Evolutionary conservation across 2,329 filamentous ascomycete species (phyloP).

Genomic region (Ambrosiella beaveri): DNA sequence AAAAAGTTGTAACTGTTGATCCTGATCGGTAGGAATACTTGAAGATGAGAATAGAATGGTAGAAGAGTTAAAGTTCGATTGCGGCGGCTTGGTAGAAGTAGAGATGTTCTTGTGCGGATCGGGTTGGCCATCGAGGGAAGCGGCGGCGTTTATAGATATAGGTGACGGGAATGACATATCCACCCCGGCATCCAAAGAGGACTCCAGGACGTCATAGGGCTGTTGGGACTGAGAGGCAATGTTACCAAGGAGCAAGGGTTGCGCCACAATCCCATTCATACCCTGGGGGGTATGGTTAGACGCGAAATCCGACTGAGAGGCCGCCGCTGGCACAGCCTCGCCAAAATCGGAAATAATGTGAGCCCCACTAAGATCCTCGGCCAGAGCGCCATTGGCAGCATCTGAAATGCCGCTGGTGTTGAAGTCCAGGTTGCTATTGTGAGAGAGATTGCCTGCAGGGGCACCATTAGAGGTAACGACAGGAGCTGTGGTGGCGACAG

Average conservation of each 20-base stretch:
- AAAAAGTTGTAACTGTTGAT: neutral
- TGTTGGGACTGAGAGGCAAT: neutral
- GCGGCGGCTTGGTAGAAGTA: slow-evolving; percentile 3
- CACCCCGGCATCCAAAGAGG: slow-evolving; percentile 2
- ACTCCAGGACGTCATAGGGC: slow-evolving; percentile 9
- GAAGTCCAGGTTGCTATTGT: neutral
- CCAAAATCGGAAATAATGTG: neutral
- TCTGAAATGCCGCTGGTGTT: neutral
- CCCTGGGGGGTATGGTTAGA: neutral
- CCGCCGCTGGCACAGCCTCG: neutral
- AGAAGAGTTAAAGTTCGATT: slow-evolving; percentile 3
- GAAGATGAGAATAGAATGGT: neutral
- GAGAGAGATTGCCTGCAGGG: neutral
- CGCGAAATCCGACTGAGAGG: neutral
- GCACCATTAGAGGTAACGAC: neutral
- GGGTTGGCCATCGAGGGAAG: slow-evolving; percentile 2
- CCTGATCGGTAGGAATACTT: neutral
- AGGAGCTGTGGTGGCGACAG: neutral
- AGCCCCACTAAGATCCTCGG: slow-evolving; percentile 4
- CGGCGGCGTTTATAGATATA: slow-evolving; percentile 11
- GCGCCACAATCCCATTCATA: neutral
- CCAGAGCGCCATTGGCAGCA: neutral
- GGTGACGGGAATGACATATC: slow-evolving; percentile 7
- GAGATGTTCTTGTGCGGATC: neutral
- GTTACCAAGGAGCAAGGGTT: slow-evolving; percentile 2